Conservation (phyloP, 768 basidiomycete genomes). For the Leccinellum luteum region DNA sequence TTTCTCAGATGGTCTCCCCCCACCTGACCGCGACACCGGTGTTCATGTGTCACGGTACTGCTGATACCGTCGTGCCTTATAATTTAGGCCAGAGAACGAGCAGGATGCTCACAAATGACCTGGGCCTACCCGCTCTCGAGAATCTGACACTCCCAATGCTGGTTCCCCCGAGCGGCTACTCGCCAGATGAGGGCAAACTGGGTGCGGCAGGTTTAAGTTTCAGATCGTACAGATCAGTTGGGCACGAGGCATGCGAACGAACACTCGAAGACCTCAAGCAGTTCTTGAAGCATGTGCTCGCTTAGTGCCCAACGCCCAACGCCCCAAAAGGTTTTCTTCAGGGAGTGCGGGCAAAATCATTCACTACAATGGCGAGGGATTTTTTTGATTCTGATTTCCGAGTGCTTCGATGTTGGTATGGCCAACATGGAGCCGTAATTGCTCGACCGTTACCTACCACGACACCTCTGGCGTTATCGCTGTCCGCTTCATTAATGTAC, state of each 20-base stretch:
- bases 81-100: constrained; percentile 52
- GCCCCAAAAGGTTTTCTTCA: not conserved
- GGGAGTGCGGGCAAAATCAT: not conserved
- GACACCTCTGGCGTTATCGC: not conserved
- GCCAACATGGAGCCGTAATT: not conserved
- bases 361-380: not conserved
- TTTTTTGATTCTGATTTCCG: not conserved
- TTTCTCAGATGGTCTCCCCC: constrained; percentile 54
- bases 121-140: constrained; percentile 47
- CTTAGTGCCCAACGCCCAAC: constrained; percentile 20
- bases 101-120: constrained; percentile 49
- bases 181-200: constrained; percentile 16
- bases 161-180: constrained; percentile 18
- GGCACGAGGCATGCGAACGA: constrained; percentile 60
- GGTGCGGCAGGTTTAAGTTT: constrained; percentile 55
- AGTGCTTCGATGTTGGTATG: not conserved
- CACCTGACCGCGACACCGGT: constrained; percentile 65
- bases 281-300: constrained; percentile 66
- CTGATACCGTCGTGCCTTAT: constrained; percentile 70
- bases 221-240: constrained; percentile 63
- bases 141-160: constrained; percentile 35
- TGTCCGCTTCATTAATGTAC: not conserved
- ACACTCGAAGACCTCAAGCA: constrained; percentile 69
- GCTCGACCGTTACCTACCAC: not conserved
- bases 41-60: constrained; percentile 84